These are phyloP conservation scores for Wickerhamiella slavikovae DNA, from an alignment of 805 yeast genomes.

Conservation along the genomic window DNA sequence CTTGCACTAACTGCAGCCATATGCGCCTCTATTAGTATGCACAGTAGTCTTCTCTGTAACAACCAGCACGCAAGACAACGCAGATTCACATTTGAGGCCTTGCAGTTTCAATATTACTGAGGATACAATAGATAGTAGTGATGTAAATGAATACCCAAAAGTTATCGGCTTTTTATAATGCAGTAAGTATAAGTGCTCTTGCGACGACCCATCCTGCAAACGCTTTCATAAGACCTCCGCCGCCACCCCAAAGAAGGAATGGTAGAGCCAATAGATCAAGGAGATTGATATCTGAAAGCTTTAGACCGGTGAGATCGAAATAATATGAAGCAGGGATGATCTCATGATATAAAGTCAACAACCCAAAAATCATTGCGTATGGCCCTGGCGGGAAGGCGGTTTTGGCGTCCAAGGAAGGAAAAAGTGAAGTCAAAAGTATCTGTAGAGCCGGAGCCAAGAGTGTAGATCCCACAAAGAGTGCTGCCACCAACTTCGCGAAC, in stretches of 20 bases:
- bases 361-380: constrained; percentile 1
- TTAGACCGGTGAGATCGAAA: constrained; percentile 2
- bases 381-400: constrained; percentile 1
- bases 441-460: constrained; percentile 1
- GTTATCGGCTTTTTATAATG: no score
- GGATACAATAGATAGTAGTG: no score
- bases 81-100: no score
- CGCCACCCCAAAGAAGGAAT: neutral
- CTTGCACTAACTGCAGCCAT: no score
- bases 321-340: constrained; percentile 1
- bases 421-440: neutral
- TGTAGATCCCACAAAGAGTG: neutral
- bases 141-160: no score
- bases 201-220: constrained; percentile 1
- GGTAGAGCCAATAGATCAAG: constrained; percentile 1
- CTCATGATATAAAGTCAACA: constrained; percentile 1
- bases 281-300: constrained; percentile 1
- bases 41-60: no score
- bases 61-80: no score
- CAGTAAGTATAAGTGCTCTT: no score
- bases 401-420: neutral
- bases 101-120: no score
- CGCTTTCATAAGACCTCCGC: constrained; percentile 1
- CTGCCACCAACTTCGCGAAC: neutral
- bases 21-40: no score